Evolutionary conservation across 441 rosid genomes (phyloP).

Genomic region (Erodium chrysanthum): DNA sequence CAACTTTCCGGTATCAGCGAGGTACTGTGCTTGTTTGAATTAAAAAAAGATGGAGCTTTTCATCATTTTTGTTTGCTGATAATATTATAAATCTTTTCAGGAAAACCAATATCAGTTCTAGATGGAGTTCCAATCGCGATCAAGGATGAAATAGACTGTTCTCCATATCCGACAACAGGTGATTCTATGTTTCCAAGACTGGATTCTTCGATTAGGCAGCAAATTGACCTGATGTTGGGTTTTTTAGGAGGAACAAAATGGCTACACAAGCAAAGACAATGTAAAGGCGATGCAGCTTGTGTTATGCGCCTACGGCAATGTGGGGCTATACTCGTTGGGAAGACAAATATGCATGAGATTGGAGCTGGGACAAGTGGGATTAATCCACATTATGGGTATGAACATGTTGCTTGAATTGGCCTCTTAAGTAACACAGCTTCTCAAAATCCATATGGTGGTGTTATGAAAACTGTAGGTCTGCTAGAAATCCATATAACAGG

Average conservation of each 20-base stretch:
- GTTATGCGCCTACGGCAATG: constrained; percentile 47
- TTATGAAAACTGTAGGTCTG: constrained; percentile 28
- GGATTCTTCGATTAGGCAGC: background rate
- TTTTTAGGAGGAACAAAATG: constrained; percentile 60
- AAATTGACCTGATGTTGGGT: background rate
- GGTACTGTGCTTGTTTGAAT: constrained; percentile 25
- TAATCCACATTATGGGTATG: constrained; percentile 67
- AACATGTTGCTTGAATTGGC: background rate
- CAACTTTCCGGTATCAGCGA: constrained; percentile 41
- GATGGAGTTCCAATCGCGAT: constrained; percentile 68
- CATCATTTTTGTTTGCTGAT: background rate
- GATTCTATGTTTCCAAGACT: background rate
- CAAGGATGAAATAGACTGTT: constrained; percentile 72
- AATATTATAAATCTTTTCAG: constrained; percentile 21
- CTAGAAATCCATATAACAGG: constrained; percentile 51
- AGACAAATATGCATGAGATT: constrained; percentile 77
- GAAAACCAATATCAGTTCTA: constrained; percentile 46
- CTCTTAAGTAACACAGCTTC: no score
- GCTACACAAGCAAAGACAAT: constrained; percentile 48
- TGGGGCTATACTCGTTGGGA: constrained; percentile 63
- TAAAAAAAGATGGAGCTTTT: no score
- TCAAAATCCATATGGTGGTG: constrained; percentile 4
- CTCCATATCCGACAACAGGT: constrained; percentile 72
- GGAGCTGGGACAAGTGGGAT: constrained; percentile 77
- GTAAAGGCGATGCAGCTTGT: constrained; percentile 49